Percentiles rank a stretch among this genome's conserved stretches.
phyloP scores from a whole-genome alignment of 495 filamentous ascomycete species.

The Paragyromitra xinjiangensis region DNA sequence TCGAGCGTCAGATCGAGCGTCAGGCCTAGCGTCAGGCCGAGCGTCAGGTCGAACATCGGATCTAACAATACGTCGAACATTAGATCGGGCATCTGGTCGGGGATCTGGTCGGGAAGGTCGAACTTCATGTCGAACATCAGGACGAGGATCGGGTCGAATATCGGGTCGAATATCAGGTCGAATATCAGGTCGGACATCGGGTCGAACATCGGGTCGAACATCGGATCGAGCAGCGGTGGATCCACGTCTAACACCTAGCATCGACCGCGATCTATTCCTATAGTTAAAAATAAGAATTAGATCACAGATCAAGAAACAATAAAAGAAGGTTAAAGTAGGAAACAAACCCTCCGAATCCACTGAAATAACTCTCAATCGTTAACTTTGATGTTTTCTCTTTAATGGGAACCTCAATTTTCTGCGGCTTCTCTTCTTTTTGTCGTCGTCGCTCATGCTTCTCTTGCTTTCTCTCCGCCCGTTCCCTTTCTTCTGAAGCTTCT shows the following conservation, averaged over 20 bases:
- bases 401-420: constrained; percentile 23
- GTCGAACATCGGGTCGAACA: constrained; percentile 27
- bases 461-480: constrained; percentile 31
- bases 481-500: constrained; percentile 45
- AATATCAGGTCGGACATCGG: neutral
- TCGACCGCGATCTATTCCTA: constrained; percentile 43
- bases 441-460: constrained; percentile 39
- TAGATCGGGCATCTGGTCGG: neutral
- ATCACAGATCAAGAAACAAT: constrained; percentile 16
- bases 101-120: neutral
- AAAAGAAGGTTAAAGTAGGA: neutral
- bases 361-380: constrained; percentile 39
- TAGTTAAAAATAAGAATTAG: constrained; percentile 32
- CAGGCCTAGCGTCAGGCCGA: neutral
- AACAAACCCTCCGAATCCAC: constrained; percentile 42
- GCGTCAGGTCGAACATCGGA: neutral
- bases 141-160: neutral
- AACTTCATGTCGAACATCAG: neutral
- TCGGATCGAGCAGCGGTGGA: constrained; percentile 26
- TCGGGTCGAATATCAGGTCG: neutral
- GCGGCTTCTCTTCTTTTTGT: constrained; percentile 34
- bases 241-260: constrained; percentile 35
- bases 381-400: constrained; percentile 42
- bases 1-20: neutral
- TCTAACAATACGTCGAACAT: neutral